Base-by-base conservation (phyloP, 371 early-diverging fungal genomes). In the Actinomortierella ambigua region DNA sequence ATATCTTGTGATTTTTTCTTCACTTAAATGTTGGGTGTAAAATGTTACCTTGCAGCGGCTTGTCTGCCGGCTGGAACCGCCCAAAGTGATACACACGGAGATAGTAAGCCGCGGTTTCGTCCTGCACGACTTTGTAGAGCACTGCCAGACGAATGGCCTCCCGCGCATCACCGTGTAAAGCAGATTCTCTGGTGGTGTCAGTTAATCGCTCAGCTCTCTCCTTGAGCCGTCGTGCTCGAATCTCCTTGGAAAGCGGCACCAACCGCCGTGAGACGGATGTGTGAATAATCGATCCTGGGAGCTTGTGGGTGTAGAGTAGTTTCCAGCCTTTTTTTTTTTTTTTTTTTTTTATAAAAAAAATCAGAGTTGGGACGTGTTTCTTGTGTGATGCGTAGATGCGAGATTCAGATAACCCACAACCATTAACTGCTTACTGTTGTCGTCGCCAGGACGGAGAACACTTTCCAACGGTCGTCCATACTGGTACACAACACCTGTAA, bases 81-180 rank as follows among this genome's bases (percentile, higher is more conserved):
- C 67, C 75, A 48, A 73, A 63, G 49, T 73, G 67, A 40, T 73
- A 73, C 3, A 73, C 57, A 1, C 75, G 67, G 27, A 40, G 56
- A 22, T 57, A 57, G 26, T 73, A 67, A 9, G 63, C 26, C 3
- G 53, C 59, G 28, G 41, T 56, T n/a, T 73, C 75, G 17, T 67
- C 61, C 48, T 50, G 56, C 1, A 59, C 54, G 23, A 67, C 48
- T 20, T 67, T 66, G 57, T 63, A 67, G 20, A 73, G 51, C 22
- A 73, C 53, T 8, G 67, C 75, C 26, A 73, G 39, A 1, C 67
- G 67, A 23, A 57, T 60, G 5, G 53, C 44, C 41, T 65, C 65
- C 14, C 49, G 50, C 14, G 57, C 51, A 11, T 28, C 49, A 28
- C 20, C 17, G 47, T 22, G 27, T 42, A 43, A 20, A 13, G 18